Evolutionary conservation across 352 stramenopile species (phyloP).

Genomic region (Globisporangium okanoganense): DNA sequence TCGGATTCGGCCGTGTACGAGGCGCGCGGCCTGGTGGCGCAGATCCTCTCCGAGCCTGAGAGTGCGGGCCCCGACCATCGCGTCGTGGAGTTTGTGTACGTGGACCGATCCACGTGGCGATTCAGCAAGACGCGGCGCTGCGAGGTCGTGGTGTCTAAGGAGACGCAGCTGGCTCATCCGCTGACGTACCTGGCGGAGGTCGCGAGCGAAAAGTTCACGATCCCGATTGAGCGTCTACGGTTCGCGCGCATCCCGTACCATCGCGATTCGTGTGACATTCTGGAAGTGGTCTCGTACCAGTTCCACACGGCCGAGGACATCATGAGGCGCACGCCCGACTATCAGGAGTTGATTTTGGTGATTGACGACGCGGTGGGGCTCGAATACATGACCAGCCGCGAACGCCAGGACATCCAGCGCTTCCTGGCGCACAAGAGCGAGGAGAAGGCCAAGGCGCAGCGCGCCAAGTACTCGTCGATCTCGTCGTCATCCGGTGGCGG

Average conservation of each 20-base stretch:
- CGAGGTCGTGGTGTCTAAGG: conserved; percentile 53
- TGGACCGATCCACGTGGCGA: conserved; percentile 59
- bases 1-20: conserved; percentile 76
- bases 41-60: conserved; percentile 64
- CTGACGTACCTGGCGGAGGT: conserved; percentile 38
- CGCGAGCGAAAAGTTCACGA: conserved; percentile 34
- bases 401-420: conserved; percentile 47
- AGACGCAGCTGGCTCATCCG: conserved; percentile 22
- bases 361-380: conserved; percentile 41
- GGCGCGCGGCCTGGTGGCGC: conserved; percentile 63
- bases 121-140: conserved; percentile 52
- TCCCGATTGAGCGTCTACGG: conserved; percentile 43
- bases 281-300: conserved; percentile 59
- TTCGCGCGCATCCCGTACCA: conserved; percentile 64
- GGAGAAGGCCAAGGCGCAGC: conserved; percentile 41
- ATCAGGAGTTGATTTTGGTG: conserved; percentile 69
- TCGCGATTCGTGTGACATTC: conserved; percentile 64
- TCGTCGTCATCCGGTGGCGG: conserved; percentile 21
- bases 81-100: conserved; percentile 62
- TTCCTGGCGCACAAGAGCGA: conserved; percentile 62
- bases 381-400: conserved; percentile 33
- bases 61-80: conserved; percentile 38
- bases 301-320: conserved; percentile 28
- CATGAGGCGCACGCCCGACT: conserved; percentile 29
- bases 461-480: conserved; percentile 40